Percentiles rank a stretch among this genome's conserved stretches.
Conservation (phyloP, 306 rosid species). For the Prunus mira region DNA sequence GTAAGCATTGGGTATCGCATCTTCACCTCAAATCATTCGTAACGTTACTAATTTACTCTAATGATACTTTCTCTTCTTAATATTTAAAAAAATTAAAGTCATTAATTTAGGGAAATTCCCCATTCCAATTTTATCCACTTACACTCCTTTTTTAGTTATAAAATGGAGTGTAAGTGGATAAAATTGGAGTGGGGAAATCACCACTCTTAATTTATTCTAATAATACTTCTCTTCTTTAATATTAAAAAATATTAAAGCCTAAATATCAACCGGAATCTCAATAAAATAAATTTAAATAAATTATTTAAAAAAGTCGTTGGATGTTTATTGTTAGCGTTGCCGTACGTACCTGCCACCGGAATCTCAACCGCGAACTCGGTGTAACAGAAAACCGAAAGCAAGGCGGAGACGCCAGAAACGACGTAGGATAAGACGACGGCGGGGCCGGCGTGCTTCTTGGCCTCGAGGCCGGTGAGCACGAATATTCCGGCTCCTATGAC, state of each 20-base stretch:
- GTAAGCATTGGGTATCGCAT: background rate
- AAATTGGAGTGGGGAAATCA: too few relatives aligned
- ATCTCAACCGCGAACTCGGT: slow-evolving; percentile 91
- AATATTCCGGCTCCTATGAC: slow-evolving; percentile 86
- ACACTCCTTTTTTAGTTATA: too few relatives aligned
- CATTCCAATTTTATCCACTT: too few relatives aligned
- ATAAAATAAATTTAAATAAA: background rate
- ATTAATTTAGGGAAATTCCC: too few relatives aligned
- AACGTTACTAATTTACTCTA: background rate
- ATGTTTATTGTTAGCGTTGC: background rate
- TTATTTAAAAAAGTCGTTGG: background rate
- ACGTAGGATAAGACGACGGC: slow-evolving; percentile 75
- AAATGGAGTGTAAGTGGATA: too few relatives aligned
- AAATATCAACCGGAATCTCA: background rate
- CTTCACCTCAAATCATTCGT: background rate
- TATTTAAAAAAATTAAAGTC: too few relatives aligned
- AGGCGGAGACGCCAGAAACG: slow-evolving; percentile 75
- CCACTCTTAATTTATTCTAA: too few relatives aligned
- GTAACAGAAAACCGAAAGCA: slow-evolving; percentile 92
- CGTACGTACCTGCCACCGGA: slow-evolving; percentile 79
- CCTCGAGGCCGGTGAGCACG: slow-evolving; percentile 81
- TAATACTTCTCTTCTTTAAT: too few relatives aligned
- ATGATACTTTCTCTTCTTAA: too few relatives aligned
- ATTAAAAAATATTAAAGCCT: too few relatives aligned
- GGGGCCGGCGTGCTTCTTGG: slow-evolving; percentile 40